Conservation (phyloP, 2,329 filamentous ascomycete species). For the Fusarium fracticaudum region DNA sequence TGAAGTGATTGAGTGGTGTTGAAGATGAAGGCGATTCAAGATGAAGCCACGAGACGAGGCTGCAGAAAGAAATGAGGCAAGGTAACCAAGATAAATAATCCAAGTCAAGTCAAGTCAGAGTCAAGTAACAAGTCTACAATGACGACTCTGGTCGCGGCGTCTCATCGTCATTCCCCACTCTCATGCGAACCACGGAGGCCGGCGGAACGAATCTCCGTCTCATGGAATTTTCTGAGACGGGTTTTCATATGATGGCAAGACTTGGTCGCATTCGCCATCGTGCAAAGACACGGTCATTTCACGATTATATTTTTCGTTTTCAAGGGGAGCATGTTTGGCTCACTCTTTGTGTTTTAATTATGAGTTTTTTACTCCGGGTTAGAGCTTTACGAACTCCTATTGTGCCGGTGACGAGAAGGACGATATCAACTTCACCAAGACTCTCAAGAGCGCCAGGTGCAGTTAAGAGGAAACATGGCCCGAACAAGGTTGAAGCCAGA, state of each 20-base stretch:
- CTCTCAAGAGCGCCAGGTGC: not conserved
- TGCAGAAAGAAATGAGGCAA: conserved; percentile 3
- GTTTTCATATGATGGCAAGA: conserved; percentile 29
- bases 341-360: conserved; percentile 29
- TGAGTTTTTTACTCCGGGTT: conserved; percentile 45
- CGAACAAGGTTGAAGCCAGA: not conserved
- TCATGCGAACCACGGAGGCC: conserved; percentile 5
- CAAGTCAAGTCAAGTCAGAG: not conserved
- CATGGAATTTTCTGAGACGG: conserved; percentile 35
- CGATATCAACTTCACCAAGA: conserved; percentile 40
- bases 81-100: not conserved
- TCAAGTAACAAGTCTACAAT: conserved; percentile 28
- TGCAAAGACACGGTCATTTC: conserved; percentile 1
- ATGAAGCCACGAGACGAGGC: not conserved
- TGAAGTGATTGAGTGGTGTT: not conserved
- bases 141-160: conserved; percentile 29
- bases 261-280: not conserved
- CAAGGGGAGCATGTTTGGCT: conserved; percentile 29
- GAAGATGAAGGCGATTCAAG: not conserved
- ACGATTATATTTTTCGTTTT: not conserved
- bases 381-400: conserved; percentile 39
- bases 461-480: not conserved
- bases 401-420: conserved; percentile 28
- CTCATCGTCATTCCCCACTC: conserved; percentile 41
- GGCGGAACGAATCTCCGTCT: conserved; percentile 36